Base-by-base conservation (phyloP, 345 rosid genomes). In the Sonneratia alba region DNA sequence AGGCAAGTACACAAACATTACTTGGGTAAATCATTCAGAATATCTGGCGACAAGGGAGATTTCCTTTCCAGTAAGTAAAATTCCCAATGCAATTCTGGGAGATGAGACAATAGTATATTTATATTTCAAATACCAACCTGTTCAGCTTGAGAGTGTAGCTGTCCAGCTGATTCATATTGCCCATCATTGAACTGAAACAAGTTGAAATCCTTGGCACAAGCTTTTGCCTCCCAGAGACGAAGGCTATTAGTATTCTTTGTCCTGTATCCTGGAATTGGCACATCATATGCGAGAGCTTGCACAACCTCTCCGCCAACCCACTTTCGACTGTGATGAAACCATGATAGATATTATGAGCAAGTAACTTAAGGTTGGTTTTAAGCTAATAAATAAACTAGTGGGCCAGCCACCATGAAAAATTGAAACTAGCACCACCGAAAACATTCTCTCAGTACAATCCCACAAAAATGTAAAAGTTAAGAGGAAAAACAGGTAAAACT, bases 211-310 rank as follows among this genome's bases (percentile, higher is more conserved):
- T 83, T 80, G 3, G 93, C 82, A 75, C 86, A 75, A 75, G 90
- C 96, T 83, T 83, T 91, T 79, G 98, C 97, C 79, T 94, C 97
- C 98, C 98, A 94, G 69, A 94, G 88, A 57, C 98, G 98, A 79
- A 94, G 98, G 84, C 97, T 91, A 38, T 85, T 94, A 14, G 98
- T 94, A 73, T 91, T 94, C 85, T 87, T 94, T 61, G 98, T 93
- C 82, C 85, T 91, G 79, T 86, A 88, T 62, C 98, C 98, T 10
- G 98, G 97, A 80, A 93, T 88, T 15, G 98, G 98, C 71, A 89
- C 96, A 78, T 93, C 97, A 83, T 89, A 93, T 27, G 98, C 98
- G 66, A 93, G 84, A 72, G 97, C 98, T 81, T 88, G 96, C 74
- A 91, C 71, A 74, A 85, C 85, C 76, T 93, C 96, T 66, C 98